phyloP scores from a whole-genome alignment of 345 rosid genomes.

The Eucalyptus pumila region DNA sequence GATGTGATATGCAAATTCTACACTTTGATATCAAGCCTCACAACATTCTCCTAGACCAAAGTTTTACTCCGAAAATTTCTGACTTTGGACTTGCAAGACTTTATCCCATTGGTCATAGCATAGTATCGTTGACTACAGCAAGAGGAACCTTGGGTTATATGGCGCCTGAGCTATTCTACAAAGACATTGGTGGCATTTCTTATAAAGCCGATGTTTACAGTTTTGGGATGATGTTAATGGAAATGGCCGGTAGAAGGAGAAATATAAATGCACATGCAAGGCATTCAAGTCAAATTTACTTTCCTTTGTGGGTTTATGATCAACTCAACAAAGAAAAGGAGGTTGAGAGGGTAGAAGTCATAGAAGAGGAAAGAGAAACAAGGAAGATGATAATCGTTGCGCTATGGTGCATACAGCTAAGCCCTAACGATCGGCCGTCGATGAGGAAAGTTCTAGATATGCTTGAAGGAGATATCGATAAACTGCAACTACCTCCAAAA shows the following conservation, averaged over 20 bases:
- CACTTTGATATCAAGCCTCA: background rate
- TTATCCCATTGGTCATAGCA: fast-evolving
- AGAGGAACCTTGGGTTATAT: background rate
- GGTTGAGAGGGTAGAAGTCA: too few species aligned
- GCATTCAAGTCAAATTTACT: background rate
- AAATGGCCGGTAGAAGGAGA: background rate
- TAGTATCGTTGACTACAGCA: background rate
- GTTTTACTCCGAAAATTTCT: background rate
- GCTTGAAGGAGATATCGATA: background rate
- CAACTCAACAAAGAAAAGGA: background rate
- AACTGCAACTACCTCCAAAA: background rate
- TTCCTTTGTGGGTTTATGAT: background rate
- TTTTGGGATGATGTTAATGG: background rate
- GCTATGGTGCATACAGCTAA: too few species aligned
- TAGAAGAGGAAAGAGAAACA: too few species aligned
- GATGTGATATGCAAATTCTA: background rate
- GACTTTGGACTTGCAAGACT: background rate
- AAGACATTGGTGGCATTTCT: background rate
- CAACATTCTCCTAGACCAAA: background rate
- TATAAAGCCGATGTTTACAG: background rate
- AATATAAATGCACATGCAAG: background rate
- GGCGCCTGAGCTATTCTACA: background rate
- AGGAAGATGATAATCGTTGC: too few species aligned
- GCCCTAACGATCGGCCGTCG: too few species aligned
- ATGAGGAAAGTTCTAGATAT: background rate